phyloP scores from a whole-genome alignment of 176 grass and related monocot species.

The Oryza meyeriana region DNA sequence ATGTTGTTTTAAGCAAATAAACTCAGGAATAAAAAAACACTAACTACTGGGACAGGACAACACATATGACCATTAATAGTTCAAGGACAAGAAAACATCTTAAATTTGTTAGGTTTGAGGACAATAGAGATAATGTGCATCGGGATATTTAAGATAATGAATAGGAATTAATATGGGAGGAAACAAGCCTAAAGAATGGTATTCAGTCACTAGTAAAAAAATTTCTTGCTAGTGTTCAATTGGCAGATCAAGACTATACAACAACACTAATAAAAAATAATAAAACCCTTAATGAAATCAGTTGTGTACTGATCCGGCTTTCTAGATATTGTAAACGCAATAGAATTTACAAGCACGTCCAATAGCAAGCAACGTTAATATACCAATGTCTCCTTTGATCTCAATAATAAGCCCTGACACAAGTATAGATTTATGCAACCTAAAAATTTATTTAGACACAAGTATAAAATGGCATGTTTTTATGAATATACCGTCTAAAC shows the following conservation, averaged over 20 bases:
- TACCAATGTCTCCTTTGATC: conserved; percentile 74
- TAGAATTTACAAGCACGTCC: conserved; percentile 98
- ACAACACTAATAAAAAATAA: not conserved
- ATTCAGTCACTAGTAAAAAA: no score
- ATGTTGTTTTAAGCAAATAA: not conserved
- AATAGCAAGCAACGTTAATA: conserved; percentile 85
- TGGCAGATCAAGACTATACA: conserved; percentile 1
- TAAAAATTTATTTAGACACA: conserved; percentile 9
- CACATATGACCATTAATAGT: not conserved
- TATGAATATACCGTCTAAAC: no score
- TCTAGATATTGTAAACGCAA: conserved; percentile 86
- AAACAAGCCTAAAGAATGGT: conserved; percentile 20
- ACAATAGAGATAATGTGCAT: not conserved
- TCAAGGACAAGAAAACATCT: not conserved
- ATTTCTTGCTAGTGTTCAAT: no score
- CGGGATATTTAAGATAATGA: not conserved
- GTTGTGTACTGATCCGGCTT: conserved; percentile 70
- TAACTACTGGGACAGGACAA: not conserved
- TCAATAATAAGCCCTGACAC: conserved; percentile 68
- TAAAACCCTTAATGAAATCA: not conserved
- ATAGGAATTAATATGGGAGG: not conserved
- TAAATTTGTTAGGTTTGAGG: not conserved
- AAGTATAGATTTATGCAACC: conserved; percentile 21
- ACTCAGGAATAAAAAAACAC: conserved; percentile 1
- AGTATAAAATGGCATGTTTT: no score